phyloP scores from a whole-genome alignment of 345 rosid species.

The Populus euphratica region DNA sequence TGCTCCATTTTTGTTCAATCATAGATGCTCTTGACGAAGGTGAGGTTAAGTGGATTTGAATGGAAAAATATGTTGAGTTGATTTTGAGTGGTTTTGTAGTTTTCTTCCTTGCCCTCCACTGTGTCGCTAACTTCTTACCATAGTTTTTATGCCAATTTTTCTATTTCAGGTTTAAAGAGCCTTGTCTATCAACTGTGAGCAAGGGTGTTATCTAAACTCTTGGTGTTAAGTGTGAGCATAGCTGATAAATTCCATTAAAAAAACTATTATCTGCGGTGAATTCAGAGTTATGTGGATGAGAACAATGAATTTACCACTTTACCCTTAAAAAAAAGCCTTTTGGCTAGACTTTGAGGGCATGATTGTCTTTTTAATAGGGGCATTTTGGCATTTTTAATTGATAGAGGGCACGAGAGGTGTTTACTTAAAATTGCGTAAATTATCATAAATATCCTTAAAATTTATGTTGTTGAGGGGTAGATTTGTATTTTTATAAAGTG shows the following conservation, averaged over 20 bases:
- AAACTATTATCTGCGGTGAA: too few species aligned
- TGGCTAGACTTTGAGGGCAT: too few species aligned
- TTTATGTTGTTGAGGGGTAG: too few species aligned
- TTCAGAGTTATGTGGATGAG: too few species aligned
- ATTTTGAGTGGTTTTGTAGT: neutral
- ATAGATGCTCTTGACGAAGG: neutral
- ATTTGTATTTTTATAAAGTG: too few species aligned
- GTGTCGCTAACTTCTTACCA: neutral
- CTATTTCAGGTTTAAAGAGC: neutral
- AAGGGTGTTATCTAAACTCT: neutral
- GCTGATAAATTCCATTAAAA: neutral
- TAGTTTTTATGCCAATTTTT: neutral
- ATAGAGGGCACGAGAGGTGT: accelerated
- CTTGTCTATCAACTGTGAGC: neutral
- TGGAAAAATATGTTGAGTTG: neutral
- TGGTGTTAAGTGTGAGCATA: neutral
- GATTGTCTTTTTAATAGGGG: too few species aligned
- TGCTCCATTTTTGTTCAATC: neutral
- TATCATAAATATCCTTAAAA: too few species aligned
- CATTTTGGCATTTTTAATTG: too few species aligned
- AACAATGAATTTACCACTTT: too few species aligned
- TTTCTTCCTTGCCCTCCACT: neutral
- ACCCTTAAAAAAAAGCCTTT: too few species aligned
- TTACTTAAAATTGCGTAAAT: too few species aligned
- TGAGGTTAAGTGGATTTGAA: neutral